phyloP scores from a whole-genome alignment of 1,139 yeast species.

The Ogataea hybrid region DNA sequence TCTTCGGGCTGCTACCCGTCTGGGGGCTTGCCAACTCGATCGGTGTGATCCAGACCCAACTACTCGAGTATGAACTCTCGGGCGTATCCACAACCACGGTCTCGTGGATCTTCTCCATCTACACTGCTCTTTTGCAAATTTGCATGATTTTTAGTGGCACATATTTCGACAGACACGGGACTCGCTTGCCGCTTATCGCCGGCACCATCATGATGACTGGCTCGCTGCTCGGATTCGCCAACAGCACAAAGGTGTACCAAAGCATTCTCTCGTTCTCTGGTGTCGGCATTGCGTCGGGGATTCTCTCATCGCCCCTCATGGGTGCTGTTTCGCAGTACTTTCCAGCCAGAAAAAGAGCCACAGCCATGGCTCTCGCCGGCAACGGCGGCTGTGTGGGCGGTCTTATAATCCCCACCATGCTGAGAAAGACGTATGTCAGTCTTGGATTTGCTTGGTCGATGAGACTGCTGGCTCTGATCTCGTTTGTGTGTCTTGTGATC shows the following conservation, averaged over 20 bases:
- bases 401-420: conserved; percentile 53
- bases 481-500: conserved; percentile 41
- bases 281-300: conserved; percentile 54
- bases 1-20: conserved; percentile 55
- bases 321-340: conserved; percentile 67
- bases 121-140: conserved; percentile 51
- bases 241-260: conserved; percentile 51
- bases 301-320: conserved; percentile 57
- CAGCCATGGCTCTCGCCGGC: conserved; percentile 57
- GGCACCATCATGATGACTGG: conserved; percentile 46
- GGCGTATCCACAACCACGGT: conserved; percentile 42
- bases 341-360: conserved; percentile 47
- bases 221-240: conserved; percentile 56
- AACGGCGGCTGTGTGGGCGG: conserved; percentile 67
- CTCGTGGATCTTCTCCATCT: conserved; percentile 65
- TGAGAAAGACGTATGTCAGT: conserved; percentile 43
- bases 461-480: conserved; percentile 50
- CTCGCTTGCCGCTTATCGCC: conserved; percentile 40
- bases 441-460: conserved; percentile 65
- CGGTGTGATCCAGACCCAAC: conserved; percentile 62
- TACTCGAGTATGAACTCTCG: conserved; percentile 48
- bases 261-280: conserved; percentile 59
- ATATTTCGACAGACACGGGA: conserved; percentile 54
- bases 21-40: conserved; percentile 60
- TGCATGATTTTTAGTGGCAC: conserved; percentile 60